A percentile compares a stretch with the other conserved stretches of the same genome.
Conservation (phyloP, 148 eudicot genomes). For the Cornus suecica region DNA sequence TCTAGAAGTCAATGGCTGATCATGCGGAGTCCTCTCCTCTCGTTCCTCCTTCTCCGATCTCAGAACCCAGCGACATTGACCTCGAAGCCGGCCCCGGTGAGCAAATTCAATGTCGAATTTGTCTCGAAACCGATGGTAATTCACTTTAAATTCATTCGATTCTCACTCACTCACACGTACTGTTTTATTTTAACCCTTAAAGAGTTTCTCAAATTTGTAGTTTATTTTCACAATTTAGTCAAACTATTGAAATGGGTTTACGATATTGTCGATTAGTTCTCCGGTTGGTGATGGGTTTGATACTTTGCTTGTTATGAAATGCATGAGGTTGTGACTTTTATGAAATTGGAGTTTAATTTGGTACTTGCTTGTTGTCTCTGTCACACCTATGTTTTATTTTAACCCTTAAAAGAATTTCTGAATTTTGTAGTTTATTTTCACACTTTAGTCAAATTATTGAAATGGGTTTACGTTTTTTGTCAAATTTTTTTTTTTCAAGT, state of each 20-base stretch:
- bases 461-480: too few species aligned
- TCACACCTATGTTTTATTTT: not conserved
- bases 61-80: constrained; percentile 48
- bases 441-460: not conserved
- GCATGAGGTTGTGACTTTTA: too few species aligned
- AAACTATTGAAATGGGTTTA: too few species aligned
- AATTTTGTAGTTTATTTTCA: not conserved
- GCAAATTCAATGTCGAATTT: constrained; percentile 95
- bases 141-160: not conserved
- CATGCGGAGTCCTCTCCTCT: constrained; percentile 55
- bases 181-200: not conserved
- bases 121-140: constrained; percentile 89
- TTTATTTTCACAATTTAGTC: not conserved
- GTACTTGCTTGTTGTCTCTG: too few species aligned
- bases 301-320: too few species aligned
- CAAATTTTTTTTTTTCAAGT: not conserved
- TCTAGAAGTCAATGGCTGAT: constrained; percentile 45
- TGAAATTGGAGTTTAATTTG: too few species aligned
- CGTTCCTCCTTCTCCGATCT: constrained; percentile 49
- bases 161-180: not conserved
- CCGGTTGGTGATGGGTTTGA: not conserved
- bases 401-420: not conserved
- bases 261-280: not conserved
- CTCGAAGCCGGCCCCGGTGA: constrained; percentile 87
- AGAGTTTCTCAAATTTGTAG: not conserved